Conservation (phyloP, 2,329 filamentous ascomycete species). For the Penicillium janthinellum region DNA sequence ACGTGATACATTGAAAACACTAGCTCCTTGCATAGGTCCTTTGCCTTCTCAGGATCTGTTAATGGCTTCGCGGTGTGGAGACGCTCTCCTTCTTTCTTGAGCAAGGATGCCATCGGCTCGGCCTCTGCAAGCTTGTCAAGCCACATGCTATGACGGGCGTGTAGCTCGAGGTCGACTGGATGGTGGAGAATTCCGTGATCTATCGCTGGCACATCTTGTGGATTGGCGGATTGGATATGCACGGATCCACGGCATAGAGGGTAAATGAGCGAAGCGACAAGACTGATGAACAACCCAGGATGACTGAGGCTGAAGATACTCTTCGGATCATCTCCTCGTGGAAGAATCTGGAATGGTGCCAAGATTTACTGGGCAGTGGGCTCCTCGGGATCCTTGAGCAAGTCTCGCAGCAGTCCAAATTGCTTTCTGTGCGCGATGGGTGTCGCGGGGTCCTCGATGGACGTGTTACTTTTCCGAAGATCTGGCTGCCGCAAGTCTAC, state of each 20-base stretch:
- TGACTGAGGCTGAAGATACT: conserved; percentile 18
- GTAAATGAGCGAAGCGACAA: conserved; percentile 28
- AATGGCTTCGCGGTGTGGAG: conserved; percentile 10
- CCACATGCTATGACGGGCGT: conserved; percentile 38
- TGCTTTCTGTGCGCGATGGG: neutral
- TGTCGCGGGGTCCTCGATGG: neutral
- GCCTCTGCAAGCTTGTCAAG: conserved; percentile 36
- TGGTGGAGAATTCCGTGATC: conserved; percentile 50
- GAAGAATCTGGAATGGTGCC: conserved; percentile 20
- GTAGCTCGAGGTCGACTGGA: conserved; percentile 46
- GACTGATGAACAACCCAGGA: conserved; percentile 21
- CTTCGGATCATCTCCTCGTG: conserved; percentile 7
- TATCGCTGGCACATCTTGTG: conserved; percentile 39
- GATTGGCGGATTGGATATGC: conserved; percentile 44
- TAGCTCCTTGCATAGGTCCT: conserved; percentile 20
- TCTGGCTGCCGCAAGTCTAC: neutral
- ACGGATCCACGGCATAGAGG: conserved; percentile 34
- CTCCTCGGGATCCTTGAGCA: conserved; percentile 20
- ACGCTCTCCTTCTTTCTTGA: conserved; percentile 35
- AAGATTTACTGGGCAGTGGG: conserved; percentile 23
- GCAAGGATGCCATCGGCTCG: conserved; percentile 32
- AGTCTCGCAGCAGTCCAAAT: conserved; percentile 13
- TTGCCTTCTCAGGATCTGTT: conserved; percentile 11
- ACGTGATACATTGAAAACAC: conserved; percentile 28
- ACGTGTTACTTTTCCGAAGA: conserved; percentile 1